These are phyloP conservation scores for Colletotrichum tabaci DNA, from an alignment of 2,329 filamentous ascomycete genomes.

Conservation along the genomic window DNA sequence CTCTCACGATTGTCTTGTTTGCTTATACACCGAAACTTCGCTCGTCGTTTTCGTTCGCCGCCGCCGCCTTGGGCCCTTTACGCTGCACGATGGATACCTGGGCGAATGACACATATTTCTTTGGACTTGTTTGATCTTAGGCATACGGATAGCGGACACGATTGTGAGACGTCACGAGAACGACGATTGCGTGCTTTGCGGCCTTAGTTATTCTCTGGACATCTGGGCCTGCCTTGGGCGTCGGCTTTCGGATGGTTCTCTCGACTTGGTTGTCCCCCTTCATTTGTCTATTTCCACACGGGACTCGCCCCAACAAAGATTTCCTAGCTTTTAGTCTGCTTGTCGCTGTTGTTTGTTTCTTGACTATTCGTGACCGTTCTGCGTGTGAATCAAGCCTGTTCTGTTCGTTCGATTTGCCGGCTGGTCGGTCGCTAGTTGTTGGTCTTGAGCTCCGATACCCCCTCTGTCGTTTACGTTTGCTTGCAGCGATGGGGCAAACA, in stretches of 20 bases:
- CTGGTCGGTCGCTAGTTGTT: constrained; percentile 1
- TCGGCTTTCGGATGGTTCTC: constrained; percentile 34
- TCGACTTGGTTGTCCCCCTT: constrained; percentile 31
- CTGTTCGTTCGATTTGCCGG: constrained; percentile 19
- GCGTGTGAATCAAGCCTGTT: constrained; percentile 32
- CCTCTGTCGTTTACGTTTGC: constrained; percentile 18
- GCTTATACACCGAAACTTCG: constrained; percentile 29
- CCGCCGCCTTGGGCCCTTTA: constrained; percentile 40
- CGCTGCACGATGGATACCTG: constrained; percentile 42
- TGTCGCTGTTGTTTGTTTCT: constrained; percentile 28
- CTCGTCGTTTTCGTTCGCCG: constrained; percentile 32
- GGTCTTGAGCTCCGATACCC: constrained; percentile 20
- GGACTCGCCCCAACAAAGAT: constrained; percentile 40
- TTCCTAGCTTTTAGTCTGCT: constrained; percentile 41
- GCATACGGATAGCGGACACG: constrained; percentile 43
- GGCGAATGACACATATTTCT: constrained; percentile 41
- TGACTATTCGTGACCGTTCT: constrained; percentile 36
- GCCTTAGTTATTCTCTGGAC: constrained; percentile 33
- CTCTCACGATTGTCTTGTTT: constrained; percentile 30
- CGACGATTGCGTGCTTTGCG: constrained; percentile 39
- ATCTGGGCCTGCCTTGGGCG: constrained; percentile 39
- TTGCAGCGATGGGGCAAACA: background rate
- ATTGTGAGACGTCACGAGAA: constrained; percentile 42
- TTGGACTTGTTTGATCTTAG: constrained; percentile 43
- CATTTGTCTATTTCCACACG: constrained; percentile 39